A percentile compares a stretch with the other conserved stretches of the same genome.
These are phyloP conservation scores for Neonectria hederae DNA, from an alignment of 2,329 filamentous ascomycete species.

Conservation along the genomic window DNA sequence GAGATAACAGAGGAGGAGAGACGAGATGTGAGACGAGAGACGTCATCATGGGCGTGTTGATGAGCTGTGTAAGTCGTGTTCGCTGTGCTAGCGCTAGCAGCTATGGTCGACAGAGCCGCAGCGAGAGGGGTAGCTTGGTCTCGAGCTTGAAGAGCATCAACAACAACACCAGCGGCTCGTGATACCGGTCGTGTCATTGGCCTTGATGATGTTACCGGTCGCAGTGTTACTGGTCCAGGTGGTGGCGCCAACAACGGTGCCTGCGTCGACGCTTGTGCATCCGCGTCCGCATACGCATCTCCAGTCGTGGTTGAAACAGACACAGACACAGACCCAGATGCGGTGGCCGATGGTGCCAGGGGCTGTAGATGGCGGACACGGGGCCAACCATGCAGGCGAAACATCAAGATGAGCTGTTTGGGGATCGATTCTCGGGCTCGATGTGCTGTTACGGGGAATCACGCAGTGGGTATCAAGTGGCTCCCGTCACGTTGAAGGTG, in stretches of 20 bases:
- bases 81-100: not conserved
- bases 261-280: conserved; percentile 1
- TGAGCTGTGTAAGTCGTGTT: conserved; percentile 6
- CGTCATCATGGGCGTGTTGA: conserved; percentile 19
- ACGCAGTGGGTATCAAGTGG: conserved; percentile 4
- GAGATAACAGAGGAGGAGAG: not conserved
- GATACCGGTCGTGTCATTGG: not conserved
- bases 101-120: not conserved
- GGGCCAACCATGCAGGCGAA: conserved; percentile 40
- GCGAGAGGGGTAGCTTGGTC: conserved; percentile 6
- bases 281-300: not conserved
- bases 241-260: conserved; percentile 7
- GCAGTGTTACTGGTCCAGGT: not conserved
- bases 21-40: conserved; percentile 14
- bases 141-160: not conserved
- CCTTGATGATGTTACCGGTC: not conserved
- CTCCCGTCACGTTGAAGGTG: conserved; percentile 5
- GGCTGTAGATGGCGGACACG: conserved; percentile 41
- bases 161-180: conserved; percentile 15
- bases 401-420: conserved; percentile 40
- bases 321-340: conserved; percentile 24
- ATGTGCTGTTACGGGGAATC: conserved; percentile 38
- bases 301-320: conserved; percentile 13
- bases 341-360: conserved; percentile 29
- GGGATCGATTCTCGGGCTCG: conserved; percentile 22